Percentiles rank a stretch among this genome's conserved stretches.
These are phyloP conservation scores for Ustilago trichophora DNA, from an alignment of 1,284 basidiomycete genomes.

Conservation along the genomic window DNA sequence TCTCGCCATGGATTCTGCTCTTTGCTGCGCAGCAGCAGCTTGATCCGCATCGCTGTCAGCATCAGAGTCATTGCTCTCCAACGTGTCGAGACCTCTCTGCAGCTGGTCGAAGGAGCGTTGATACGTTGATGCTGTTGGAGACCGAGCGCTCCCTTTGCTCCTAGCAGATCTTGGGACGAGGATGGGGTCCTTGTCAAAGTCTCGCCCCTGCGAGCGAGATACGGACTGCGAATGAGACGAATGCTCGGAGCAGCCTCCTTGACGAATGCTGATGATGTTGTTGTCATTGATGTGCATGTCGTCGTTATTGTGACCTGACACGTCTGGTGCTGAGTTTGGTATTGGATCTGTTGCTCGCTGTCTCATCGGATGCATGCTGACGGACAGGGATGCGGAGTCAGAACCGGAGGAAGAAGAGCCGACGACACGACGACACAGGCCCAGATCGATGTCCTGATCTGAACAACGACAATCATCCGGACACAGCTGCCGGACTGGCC, in stretches of 20 bases:
- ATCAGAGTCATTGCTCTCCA: conserved; percentile 22
- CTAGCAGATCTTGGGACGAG: conserved; percentile 17
- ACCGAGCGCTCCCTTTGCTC: background rate
- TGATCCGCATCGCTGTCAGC: conserved; percentile 31
- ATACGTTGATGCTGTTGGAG: conserved; percentile 13
- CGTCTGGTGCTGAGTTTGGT: background rate
- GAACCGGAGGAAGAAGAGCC: conserved; percentile 31
- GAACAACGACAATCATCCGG: conserved; percentile 47
- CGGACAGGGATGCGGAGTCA: conserved; percentile 23
- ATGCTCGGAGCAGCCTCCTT: conserved; percentile 3
- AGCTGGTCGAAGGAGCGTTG: conserved; percentile 35
- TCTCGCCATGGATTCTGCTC: conserved; percentile 37
- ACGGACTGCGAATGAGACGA: conserved; percentile 19
- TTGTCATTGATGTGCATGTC: too few relatives aligned
- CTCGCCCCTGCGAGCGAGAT: conserved; percentile 24
- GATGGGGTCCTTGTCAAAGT: conserved; percentile 33
- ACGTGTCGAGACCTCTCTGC: conserved; percentile 21
- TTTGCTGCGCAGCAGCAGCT: conserved; percentile 6
- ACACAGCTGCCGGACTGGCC: conserved; percentile 10
- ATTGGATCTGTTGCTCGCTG: background rate
- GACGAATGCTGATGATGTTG: background rate
- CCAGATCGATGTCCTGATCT: conserved; percentile 42
- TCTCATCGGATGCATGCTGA: conserved; percentile 22
- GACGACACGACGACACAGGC: conserved; percentile 29
- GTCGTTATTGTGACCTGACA: too few relatives aligned